Conservation (phyloP, 2,329 filamentous ascomycete species). For the Colletotrichum eremochloae region DNA sequence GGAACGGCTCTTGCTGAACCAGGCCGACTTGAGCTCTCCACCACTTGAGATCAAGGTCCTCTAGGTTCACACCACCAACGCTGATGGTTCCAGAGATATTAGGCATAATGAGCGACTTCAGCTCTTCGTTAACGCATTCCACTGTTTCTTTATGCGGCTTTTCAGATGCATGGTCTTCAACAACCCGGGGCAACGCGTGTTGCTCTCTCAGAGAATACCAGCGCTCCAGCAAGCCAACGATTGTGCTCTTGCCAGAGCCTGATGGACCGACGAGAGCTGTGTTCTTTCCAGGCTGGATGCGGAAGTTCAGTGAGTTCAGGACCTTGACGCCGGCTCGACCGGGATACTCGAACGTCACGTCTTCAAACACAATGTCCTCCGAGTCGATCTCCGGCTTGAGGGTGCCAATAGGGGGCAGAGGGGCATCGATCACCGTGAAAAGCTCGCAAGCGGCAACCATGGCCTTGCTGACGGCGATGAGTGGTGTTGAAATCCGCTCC, state of each 20-base stretch:
- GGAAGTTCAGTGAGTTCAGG: constrained; percentile 50
- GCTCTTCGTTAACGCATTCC: constrained; percentile 20
- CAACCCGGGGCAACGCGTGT: constrained; percentile 27
- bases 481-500: constrained; percentile 55
- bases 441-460: constrained; percentile 49
- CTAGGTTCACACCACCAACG: constrained; percentile 40
- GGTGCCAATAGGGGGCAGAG: constrained; percentile 41
- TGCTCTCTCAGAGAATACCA: constrained; percentile 52
- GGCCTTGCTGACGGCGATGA: constrained; percentile 52
- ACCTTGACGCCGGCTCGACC: constrained; percentile 51
- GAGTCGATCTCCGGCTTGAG: constrained; percentile 45
- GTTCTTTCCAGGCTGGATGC: constrained; percentile 44
- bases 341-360: constrained; percentile 47
- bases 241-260: constrained; percentile 60
- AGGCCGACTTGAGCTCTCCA: constrained; percentile 61
- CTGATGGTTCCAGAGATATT: constrained; percentile 37
- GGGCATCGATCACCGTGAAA: constrained; percentile 49
- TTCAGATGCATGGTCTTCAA: not conserved
- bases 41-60: constrained; percentile 53
- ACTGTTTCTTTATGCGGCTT: constrained; percentile 18
- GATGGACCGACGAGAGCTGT: constrained; percentile 59
- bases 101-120: constrained; percentile 5
- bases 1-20: constrained; percentile 68
- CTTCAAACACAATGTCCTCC: constrained; percentile 42
- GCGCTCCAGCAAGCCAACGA: constrained; percentile 57